Percentiles rank a stretch among this genome's conserved stretches.
Evolutionary conservation across 768 basidiomycete species (phyloP).

Genomic region (Cantharellus cinnabarinus): DNA sequence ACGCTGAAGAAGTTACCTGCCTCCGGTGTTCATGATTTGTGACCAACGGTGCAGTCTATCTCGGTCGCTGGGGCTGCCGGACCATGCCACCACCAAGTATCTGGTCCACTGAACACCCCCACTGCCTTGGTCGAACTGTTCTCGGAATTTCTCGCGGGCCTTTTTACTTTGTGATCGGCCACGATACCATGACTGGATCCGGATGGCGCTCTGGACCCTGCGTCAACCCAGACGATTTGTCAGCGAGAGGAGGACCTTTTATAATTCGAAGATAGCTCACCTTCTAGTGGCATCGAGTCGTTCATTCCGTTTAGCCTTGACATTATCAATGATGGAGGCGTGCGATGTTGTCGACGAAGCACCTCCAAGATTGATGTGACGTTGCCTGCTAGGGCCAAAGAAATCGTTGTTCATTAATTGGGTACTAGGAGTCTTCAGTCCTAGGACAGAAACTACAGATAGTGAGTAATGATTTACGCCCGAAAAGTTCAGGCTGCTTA

Average conservation of each 20-base stretch:
- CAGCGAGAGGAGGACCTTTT: background rate
- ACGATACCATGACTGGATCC: conserved; percentile 54
- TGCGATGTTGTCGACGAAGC: conserved; percentile 30
- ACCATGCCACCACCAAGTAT: conserved; percentile 31
- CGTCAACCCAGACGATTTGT: conserved; percentile 18
- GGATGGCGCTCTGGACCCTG: conserved; percentile 35
- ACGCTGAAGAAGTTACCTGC: background rate
- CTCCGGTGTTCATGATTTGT: conserved; percentile 1
- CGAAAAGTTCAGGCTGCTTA: background rate
- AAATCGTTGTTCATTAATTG: background rate
- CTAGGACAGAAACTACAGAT: background rate
- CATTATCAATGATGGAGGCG: conserved; percentile 37
- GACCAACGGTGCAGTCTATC: conserved; percentile 20
- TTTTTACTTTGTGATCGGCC: conserved; percentile 24
- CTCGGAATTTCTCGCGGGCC: conserved; percentile 27
- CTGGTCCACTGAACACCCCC: conserved; percentile 25
- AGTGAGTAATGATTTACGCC: background rate
- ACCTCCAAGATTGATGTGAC: conserved; percentile 54
- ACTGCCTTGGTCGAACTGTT: conserved; percentile 22
- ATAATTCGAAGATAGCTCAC: background rate
- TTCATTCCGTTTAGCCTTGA: conserved; percentile 37
- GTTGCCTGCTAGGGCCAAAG: conserved; percentile 7
- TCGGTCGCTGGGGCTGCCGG: conserved; percentile 23
- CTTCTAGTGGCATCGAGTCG: conserved; percentile 21
- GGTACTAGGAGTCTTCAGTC: background rate